Evolutionary conservation across 495 filamentous ascomycete species (phyloP), one percentile per base, ranked within the genome.

Genomic region (Aspergillus coremiiformis): DNA sequence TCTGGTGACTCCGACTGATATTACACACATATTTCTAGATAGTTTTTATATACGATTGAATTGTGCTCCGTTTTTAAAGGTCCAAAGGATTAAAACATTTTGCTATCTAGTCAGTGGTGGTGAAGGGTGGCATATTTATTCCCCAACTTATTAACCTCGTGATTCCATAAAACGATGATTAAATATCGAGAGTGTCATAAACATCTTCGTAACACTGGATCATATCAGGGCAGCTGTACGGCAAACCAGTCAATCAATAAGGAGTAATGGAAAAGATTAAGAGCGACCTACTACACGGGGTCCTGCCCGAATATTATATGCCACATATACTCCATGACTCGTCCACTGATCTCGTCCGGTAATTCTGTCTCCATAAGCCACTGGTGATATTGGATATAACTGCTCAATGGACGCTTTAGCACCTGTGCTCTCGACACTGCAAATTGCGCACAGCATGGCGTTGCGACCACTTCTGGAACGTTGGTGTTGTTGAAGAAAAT

Each of bases 321-420:
- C 85, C 86, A 89, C 51, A 81, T 60, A 57, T 84, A 88, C 67
- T 89, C 86, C 69, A 87, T 73, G 14, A 89, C 70, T 14, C 84
- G 60, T 4, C 85, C 85, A 39, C 76, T 82, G 30, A 78, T 61
- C 21, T 71, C 69, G 49, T 86, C 81, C 12, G 70, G 63, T 44
- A 86, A 59, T 17, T 71, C 65, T 15, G 85, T 86, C 23, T 78
- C 62, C 33, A 84, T 56, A 12, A 88, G 53, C 85, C 85, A 89
- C 12, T 74, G 52, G 11, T 83, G 66, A 55, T 73, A 84, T 2
- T 61, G 61, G 21, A 71, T 42, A 58, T 88, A 89, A 21, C 79
- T 76, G 41, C 70, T 70, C 52, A 66, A 55, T 10, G 79, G 60
- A 30, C 80, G 68, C 11, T 63, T 54, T 1, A 53, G 65, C 3